Percentiles rank a stretch among this genome's conserved stretches.
phyloP scores from a whole-genome alignment of 176 grass and related monocot genomes.

The Oryza meyeriana region DNA sequence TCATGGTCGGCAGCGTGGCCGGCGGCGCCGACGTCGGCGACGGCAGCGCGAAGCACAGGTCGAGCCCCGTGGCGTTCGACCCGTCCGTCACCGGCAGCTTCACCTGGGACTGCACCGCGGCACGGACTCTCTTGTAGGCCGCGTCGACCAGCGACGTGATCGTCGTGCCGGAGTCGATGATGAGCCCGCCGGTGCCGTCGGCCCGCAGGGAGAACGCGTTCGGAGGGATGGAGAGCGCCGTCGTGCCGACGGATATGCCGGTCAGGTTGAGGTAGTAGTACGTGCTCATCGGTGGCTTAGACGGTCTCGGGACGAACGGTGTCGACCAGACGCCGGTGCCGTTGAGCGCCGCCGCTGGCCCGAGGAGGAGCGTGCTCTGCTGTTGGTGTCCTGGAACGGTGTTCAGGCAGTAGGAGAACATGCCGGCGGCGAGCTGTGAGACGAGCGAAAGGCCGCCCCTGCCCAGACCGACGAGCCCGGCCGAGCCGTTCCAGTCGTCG shows the following conservation, averaged over 20 bases:
- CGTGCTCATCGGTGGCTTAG: slow-evolving; percentile 31
- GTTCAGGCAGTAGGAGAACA: slow-evolving; percentile 78
- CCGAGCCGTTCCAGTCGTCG: slow-evolving; percentile 33
- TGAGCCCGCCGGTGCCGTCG: slow-evolving; percentile 56
- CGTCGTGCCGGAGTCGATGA: slow-evolving; percentile 71
- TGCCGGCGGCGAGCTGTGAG: slow-evolving; percentile 56
- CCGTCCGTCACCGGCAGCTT: slow-evolving; percentile 28
- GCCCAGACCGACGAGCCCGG: slow-evolving; percentile 61
- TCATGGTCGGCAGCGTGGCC: slow-evolving; percentile 51
- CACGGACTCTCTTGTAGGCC: slow-evolving; percentile 36
- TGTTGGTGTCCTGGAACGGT: slow-evolving; percentile 47
- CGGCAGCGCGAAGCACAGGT: slow-evolving; percentile 55
- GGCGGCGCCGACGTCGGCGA: slow-evolving; percentile 17
- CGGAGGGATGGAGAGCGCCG: slow-evolving; percentile 22
- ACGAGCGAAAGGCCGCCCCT: slow-evolving; percentile 53
- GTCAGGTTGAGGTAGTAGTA: slow-evolving; percentile 68
- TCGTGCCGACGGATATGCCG: slow-evolving; percentile 55
- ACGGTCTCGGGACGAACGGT: slow-evolving; percentile 53
- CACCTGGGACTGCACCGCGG: slow-evolving; percentile 29
- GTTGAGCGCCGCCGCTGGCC: slow-evolving; percentile 34
- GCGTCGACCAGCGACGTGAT: slow-evolving; percentile 34
- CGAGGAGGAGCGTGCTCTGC: slow-evolving; percentile 54
- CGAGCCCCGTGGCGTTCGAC: slow-evolving; percentile 25
- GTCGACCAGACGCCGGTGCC: slow-evolving; percentile 37
- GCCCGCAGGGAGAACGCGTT: slow-evolving; percentile 28